Evolutionary conservation across 2,329 filamentous ascomycete genomes (phyloP).

Genomic region (Lasiodiplodia citricola): DNA sequence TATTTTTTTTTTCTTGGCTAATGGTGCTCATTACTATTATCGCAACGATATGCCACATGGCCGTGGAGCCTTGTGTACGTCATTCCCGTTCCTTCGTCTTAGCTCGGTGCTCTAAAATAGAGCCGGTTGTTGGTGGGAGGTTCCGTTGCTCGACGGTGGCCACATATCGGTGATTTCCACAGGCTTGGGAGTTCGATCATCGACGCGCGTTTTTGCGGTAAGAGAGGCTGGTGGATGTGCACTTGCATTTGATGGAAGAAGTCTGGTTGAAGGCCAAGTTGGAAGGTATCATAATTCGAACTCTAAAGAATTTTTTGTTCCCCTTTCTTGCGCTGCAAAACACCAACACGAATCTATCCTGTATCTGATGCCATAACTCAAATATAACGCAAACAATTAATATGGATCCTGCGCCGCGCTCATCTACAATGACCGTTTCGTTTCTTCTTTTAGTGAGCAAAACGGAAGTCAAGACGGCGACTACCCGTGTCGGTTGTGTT

Average conservation of each 20-base stretch:
- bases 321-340: background rate
- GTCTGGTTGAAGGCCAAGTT: background rate
- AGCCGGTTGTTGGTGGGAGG: background rate
- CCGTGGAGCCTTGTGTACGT: background rate
- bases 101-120: background rate
- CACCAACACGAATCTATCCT: background rate
- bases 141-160: too few species aligned
- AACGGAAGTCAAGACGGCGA: constrained; percentile 40
- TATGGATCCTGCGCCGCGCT: background rate
- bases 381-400: background rate
- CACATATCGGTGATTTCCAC: too few species aligned
- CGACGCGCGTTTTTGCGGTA: too few species aligned
- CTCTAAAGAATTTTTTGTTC: background rate
- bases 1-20: background rate
- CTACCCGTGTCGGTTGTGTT: constrained; percentile 38
- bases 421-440: background rate
- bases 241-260: too few species aligned
- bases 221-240: too few species aligned
- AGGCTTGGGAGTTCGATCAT: too few species aligned
- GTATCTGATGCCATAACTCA: background rate
- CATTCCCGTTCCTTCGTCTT: background rate
- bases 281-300: background rate
- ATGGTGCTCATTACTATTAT: too few species aligned
- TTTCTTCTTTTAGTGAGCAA: constrained; percentile 33
- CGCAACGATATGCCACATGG: too few species aligned